phyloP scores from a whole-genome alignment of 352 stramenopile genomes.

The Pythium aquatile region DNA sequence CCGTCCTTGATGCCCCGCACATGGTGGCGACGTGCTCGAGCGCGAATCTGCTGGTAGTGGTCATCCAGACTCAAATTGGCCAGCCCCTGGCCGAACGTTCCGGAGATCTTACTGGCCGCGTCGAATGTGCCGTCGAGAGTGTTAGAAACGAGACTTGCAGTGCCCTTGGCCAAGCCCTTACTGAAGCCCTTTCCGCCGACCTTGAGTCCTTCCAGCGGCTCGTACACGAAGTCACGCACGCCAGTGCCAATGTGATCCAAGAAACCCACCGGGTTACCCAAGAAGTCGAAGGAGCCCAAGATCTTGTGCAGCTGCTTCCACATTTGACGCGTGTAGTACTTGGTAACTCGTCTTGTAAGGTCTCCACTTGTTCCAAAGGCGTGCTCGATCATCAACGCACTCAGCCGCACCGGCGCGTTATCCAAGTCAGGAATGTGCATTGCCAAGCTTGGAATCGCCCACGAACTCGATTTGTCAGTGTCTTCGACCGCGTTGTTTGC shows the following conservation, averaged over 20 bases:
- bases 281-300: slow-evolving; percentile 85
- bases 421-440: slow-evolving; percentile 89
- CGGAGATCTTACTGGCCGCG: slow-evolving; percentile 85
- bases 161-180: slow-evolving; percentile 84
- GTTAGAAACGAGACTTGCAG: slow-evolving; percentile 84
- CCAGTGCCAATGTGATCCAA: slow-evolving; percentile 95
- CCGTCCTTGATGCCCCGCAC: slow-evolving; percentile 80
- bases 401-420: slow-evolving; percentile 84
- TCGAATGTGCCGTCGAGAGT: slow-evolving; percentile 87
- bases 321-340: slow-evolving; percentile 88
- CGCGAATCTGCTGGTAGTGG: slow-evolving; percentile 85
- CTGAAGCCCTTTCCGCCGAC: slow-evolving; percentile 85
- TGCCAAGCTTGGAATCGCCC: slow-evolving; percentile 82
- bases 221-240: slow-evolving; percentile 96
- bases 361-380: slow-evolving; percentile 87
- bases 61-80: slow-evolving; percentile 86
- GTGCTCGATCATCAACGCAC: slow-evolving; percentile 87
- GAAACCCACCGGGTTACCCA: slow-evolving; percentile 86
- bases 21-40: slow-evolving; percentile 69
- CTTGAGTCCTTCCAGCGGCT: slow-evolving; percentile 92
- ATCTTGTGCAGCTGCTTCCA: slow-evolving; percentile 91
- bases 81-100: slow-evolving; percentile 85
- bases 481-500: slow-evolving; percentile 30
- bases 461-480: slow-evolving; percentile 51
- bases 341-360: slow-evolving; percentile 77